Evolutionary conservation across 306 rosid species (phyloP), one percentile per base, ranked within the genome.

Genomic region (Quercus rubra): DNA sequence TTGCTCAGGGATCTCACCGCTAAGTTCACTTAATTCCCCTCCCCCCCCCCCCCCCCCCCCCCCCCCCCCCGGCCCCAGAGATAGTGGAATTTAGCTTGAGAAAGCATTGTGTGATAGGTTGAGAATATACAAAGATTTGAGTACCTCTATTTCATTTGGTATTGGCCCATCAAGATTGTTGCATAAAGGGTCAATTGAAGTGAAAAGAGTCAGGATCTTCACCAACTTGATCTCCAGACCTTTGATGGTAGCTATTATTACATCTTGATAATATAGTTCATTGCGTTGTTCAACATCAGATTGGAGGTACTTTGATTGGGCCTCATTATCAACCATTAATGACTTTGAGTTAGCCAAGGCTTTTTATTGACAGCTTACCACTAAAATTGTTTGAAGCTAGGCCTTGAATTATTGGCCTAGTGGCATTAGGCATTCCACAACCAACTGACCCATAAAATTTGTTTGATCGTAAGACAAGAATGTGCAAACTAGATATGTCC

Each of bases 61-160:
- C 31, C 31, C 4, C 33, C 33, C 1, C 1, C 33, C 0, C 1
- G 5, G 6, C 35, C 6, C 0, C 1, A 83, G 5, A 8, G 78
- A 71, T 13, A 76, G 0, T 3, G 87, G 91, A 9, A 88, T 88
- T 67, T 21, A 0, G 0, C 84, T 82, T 3, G 81, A 69, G 52
- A 88, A 1, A 41, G 77, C 55, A 78, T 88, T 88, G 0, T 1
- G 21, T 1, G 91, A 88, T 46, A 88, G 30, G 87, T 88, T 83
- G 17, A 88, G 91, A 38, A 3, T 13, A 49, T 62, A 46, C 19
- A 88, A 80, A 0, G 82, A 74, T 28, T 9, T 76, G n/a, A 81
- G 74, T 2, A 25, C 0, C 23, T 82, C 87, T 11, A 78, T 5
- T 38, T 83, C 54, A 13, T 6, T 1, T 4, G 89, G 79, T 68